Conservation (phyloP, 768 basidiomycete species). For the Cystofilobasidium bisporidii region DNA sequence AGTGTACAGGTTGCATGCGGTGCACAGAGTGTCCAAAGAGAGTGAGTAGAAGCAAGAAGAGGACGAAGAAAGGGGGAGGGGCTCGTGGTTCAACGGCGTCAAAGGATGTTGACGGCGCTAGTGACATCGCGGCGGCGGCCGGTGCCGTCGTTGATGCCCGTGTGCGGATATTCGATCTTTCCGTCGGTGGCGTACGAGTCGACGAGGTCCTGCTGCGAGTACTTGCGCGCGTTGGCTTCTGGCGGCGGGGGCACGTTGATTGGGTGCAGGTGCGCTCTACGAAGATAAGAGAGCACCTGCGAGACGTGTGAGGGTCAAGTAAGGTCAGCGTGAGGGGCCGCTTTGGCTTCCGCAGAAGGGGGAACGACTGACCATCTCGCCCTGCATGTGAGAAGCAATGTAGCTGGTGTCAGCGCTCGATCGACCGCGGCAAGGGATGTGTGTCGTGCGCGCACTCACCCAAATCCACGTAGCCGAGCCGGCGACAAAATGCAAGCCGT, state of each 20-base stretch:
- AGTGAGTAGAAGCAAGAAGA: no score
- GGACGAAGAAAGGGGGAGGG: no score
- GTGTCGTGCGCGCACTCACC: background rate
- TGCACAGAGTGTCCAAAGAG: no score
- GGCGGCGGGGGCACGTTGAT: background rate
- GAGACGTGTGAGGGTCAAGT: background rate
- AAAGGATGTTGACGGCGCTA: no score
- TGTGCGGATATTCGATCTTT: conserved; percentile 4
- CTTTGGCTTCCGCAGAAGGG: background rate
- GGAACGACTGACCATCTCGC: conserved; percentile 17
- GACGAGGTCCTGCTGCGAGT: conserved; percentile 17
- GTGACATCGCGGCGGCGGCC: no score
- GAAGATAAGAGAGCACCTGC: conserved; percentile 25
- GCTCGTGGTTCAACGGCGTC: no score
- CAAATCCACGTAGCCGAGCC: conserved; percentile 20
- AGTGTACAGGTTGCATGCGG: no score
- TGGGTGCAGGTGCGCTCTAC: conserved; percentile 1
- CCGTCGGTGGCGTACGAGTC: conserved; percentile 22
- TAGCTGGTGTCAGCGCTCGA: background rate
- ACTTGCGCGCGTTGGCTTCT: background rate
- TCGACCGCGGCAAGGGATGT: background rate
- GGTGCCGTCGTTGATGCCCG: background rate
- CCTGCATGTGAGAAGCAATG: conserved; percentile 5
- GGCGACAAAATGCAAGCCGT: conserved; percentile 19
- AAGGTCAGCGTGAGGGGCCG: background rate